Conservation (phyloP, 306 rosid species). For the Lathyrus sativus region DNA sequence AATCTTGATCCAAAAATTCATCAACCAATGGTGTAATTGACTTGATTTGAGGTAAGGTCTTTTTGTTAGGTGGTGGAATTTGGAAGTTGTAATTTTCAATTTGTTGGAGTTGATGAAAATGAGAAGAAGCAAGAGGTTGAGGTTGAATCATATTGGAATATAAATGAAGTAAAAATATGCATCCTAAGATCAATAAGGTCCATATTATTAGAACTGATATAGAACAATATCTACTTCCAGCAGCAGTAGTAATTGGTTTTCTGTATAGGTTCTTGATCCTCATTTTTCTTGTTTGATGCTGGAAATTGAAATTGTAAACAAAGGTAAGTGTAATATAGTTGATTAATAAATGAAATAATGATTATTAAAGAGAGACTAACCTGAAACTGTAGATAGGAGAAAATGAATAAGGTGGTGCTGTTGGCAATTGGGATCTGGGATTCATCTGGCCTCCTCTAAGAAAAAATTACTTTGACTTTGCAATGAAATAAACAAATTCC, state of each 20-base stretch:
- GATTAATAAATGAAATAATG: background rate
- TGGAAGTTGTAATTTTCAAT: background rate
- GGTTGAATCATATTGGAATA: conserved; percentile 1
- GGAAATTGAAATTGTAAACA: background rate
- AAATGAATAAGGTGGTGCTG: background rate
- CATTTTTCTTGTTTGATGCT: background rate
- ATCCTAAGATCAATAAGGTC: conserved; percentile 4
- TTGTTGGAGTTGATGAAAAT: background rate
- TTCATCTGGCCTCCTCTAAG: background rate
- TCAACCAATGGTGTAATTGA: conserved; percentile 17
- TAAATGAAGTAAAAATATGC: background rate
- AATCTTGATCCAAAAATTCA: conserved; percentile 10
- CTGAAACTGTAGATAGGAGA: background rate
- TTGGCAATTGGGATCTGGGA: background rate
- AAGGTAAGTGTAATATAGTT: background rate
- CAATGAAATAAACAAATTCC: background rate
- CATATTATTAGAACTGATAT: background rate
- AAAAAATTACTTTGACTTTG: background rate
- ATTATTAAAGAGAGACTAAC: background rate
- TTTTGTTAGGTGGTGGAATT: conserved; percentile 4
- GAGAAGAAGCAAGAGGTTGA: background rate
- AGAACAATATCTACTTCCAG: background rate
- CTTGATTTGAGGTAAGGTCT: conserved; percentile 1
- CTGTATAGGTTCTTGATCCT: background rate
- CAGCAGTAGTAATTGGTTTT: background rate